phyloP scores from a whole-genome alignment of 2,329 filamentous ascomycete genomes.

The Apiospora arundinis region DNA sequence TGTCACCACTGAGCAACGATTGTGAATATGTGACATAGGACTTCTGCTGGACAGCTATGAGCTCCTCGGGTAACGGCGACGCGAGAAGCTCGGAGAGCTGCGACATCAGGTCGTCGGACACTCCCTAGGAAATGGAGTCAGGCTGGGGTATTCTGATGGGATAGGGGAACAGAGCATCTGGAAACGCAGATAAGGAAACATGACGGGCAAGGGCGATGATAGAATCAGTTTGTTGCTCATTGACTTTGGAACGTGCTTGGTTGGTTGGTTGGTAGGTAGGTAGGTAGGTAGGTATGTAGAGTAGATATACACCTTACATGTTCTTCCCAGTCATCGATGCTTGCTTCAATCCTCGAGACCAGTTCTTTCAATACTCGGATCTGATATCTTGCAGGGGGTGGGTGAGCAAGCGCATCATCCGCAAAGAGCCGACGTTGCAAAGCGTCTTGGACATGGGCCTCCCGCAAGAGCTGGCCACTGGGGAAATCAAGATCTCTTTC shows the following conservation, averaged over 20 bases:
- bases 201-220: slow-evolving; percentile 17
- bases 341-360: slow-evolving; percentile 70
- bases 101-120: slow-evolving; percentile 81
- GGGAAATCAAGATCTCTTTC: slow-evolving; percentile 72
- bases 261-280: background rate
- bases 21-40: slow-evolving; percentile 76
- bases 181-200: slow-evolving; percentile 30
- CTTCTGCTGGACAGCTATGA: slow-evolving; percentile 71
- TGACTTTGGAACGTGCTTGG: background rate
- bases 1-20: slow-evolving; percentile 41
- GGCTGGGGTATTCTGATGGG: slow-evolving; percentile 22
- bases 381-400: slow-evolving; percentile 74
- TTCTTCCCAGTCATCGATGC: slow-evolving; percentile 82
- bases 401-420: slow-evolving; percentile 56
- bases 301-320: slow-evolving; percentile 68
- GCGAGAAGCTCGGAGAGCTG: slow-evolving; percentile 70
- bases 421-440: slow-evolving; percentile 74
- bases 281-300: background rate
- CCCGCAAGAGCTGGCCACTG: slow-evolving; percentile 60
- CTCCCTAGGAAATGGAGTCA: slow-evolving; percentile 64
- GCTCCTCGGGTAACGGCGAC: slow-evolving; percentile 67
- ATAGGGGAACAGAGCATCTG: slow-evolving; percentile 28
- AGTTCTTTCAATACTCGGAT: slow-evolving; percentile 77
- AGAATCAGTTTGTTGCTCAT: background rate
- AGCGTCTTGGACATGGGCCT: slow-evolving; percentile 66